Evolutionary conservation across 2,329 filamentous ascomycete genomes (phyloP), one percentile per base, ranked within the genome.

Genomic region (Colletotrichum tamarilloi): DNA sequence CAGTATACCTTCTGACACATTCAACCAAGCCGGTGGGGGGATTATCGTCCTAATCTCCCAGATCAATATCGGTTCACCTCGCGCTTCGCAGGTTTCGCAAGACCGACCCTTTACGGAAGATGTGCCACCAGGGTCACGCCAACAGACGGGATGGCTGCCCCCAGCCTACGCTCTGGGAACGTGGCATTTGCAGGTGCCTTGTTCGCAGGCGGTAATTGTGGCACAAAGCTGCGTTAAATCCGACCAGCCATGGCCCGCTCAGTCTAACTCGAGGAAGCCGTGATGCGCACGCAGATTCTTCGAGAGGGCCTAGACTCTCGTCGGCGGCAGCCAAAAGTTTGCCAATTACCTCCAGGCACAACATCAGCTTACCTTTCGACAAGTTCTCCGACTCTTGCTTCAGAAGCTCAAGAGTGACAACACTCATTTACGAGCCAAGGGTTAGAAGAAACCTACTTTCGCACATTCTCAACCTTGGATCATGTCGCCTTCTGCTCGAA

Each of bases 91-190:
- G 19, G 32, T 1, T 16, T 53, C 66, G 66, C 70, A 59, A 64
- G 52, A 63, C 53, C 53, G 59, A 69, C 70, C 66, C 59, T 60
- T 72, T 26, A 32, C 32, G 70, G 70, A 64, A 69, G 52, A 46
- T 38, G 63, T 22, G n/a, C 58, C 30, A 55, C 42, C 59, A 14
- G 70, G 66, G 42, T 60, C 30, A 64, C 42, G 66, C 66, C 59
- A 64, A 42, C 24, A 42, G 52, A 46, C 66, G 66, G 59, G 53
- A 69, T 64, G 53, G 70, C 66, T 60, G 26, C 9, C 38, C 24
- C 32, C 46, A 5, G 55, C 30, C 14, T 35, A 49, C 38, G 12
- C 16, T 42, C 30, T 19, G 19, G n/a, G 69, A 68, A 72, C 65
- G 65, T 68, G 65, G 58, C 58, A 68, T 35, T 30, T 32, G 35